Conservation (phyloP, 2,329 filamentous ascomycete genomes). For the Phaeomoniella chlamydospora region DNA sequence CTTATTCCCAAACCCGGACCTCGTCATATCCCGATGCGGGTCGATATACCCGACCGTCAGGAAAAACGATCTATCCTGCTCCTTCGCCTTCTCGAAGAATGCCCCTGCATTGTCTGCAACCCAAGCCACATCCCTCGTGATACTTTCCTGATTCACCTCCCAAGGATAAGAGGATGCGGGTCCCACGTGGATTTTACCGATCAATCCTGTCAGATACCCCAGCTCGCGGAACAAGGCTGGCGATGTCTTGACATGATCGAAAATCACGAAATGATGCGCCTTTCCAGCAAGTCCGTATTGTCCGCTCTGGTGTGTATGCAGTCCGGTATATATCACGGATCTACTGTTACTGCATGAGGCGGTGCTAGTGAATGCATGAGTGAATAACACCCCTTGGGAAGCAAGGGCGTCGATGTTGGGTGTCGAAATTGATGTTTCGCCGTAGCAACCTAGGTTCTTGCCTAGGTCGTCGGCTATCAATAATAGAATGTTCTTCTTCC, state of each 20-base stretch:
- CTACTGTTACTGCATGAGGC: constrained; percentile 34
- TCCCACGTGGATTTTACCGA: constrained; percentile 35
- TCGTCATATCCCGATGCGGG: constrained; percentile 27
- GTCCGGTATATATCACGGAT: constrained; percentile 33
- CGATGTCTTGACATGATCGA: constrained; percentile 26
- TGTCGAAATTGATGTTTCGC: constrained; percentile 15
- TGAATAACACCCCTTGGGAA: constrained; percentile 19
- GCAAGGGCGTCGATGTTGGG: constrained; percentile 29
- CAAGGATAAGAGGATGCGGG: constrained; percentile 26
- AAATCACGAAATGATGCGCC: constrained; percentile 28
- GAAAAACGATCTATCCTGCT: constrained; percentile 22
- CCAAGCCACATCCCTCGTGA: constrained; percentile 27
- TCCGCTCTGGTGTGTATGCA: constrained; percentile 32
- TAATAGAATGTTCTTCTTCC: constrained; percentile 22
- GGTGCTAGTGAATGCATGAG: constrained; percentile 28
- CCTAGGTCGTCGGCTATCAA: constrained; percentile 30
- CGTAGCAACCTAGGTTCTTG: constrained; percentile 22
- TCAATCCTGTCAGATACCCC: constrained; percentile 31
- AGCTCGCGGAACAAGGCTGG: constrained; percentile 22
- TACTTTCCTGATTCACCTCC: constrained; percentile 24
- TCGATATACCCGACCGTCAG: constrained; percentile 33
- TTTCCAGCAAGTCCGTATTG: constrained; percentile 28
- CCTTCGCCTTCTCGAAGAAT: constrained; percentile 22
- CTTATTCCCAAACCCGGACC: constrained; percentile 31
- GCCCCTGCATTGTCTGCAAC: constrained; percentile 21